Evolutionary conservation across 305 asterid species (phyloP), one percentile per base, ranked within the genome.

Genomic region (Ilex paraguariensis): DNA sequence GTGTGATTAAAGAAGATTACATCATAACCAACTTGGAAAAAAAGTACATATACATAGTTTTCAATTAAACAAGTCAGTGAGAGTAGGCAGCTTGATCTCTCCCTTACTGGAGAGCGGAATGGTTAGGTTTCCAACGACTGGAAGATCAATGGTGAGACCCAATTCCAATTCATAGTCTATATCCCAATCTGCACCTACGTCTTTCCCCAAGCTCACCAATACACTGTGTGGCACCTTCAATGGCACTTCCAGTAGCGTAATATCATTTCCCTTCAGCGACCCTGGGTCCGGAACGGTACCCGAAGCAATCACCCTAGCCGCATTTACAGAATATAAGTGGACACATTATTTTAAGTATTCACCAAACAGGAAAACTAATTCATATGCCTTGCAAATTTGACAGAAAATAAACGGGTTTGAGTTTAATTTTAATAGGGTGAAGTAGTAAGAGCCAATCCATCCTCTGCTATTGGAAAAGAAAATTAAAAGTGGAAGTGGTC

Each of bases 241-340:
- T n/a, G 32, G 66, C 42, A 85, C 92, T 10, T 80, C 83, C 54
- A 90, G 15, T 57, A 73, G n/a, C 31, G 96, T 90, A 6, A 65
- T 75, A 4, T 78, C 92, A 14, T 78, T 65, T 12, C 73, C 95
- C 72, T 82, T 85, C 71, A 90, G 58, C 14, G 90, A 87, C 5
- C 97, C 97, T 0, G 95, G 97, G 31, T 90, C 97, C 17, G 95
- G 92, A 42, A 87, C 69, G 0, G 14, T 67, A 0, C 97, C 97
- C 6, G 87, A 76, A 4, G 81, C 77, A 11, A 85, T 73, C 7
- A 68, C 81, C 80, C 90, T 83, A 46, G 10, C 11, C 11, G 1
- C 53, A 48, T 10, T 6, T 48, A 6, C 53, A 10, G 10, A 48
- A n/a, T 0, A 48, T 11, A 48, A 48, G 4, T 6, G 13, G 53